Conservation (phyloP, 2,329 filamentous ascomycete genomes). For the Pseudopyrenochaeta lycopersici region DNA sequence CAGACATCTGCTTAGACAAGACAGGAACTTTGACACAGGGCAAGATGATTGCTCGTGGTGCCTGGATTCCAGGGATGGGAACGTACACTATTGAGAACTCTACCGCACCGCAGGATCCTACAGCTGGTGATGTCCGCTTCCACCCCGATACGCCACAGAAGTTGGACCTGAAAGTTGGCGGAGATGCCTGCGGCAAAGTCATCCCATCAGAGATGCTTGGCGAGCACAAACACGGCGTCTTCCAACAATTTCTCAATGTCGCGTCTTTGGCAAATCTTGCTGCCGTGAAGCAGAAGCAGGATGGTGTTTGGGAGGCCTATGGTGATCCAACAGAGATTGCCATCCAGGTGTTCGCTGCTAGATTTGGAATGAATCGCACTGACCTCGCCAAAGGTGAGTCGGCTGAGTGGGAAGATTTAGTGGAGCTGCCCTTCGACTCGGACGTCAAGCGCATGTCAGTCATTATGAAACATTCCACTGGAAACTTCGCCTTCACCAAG, state of each 20-base stretch:
- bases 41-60: constrained; percentile 50
- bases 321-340: constrained; percentile 71
- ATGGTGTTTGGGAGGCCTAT: constrained; percentile 49
- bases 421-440: constrained; percentile 78
- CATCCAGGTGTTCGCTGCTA: constrained; percentile 76
- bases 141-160: constrained; percentile 29
- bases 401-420: constrained; percentile 52
- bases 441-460: too few species aligned
- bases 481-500: too few species aligned
- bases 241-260: constrained; percentile 48
- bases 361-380: constrained; percentile 70
- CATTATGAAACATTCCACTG: too few species aligned
- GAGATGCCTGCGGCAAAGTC: constrained; percentile 17
- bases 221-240: constrained; percentile 24
- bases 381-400: constrained; percentile 54
- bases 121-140: constrained; percentile 41
- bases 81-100: constrained; percentile 49
- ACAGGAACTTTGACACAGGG: constrained; percentile 54
- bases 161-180: constrained; percentile 36
- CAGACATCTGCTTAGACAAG: constrained; percentile 63
- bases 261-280: too few species aligned
- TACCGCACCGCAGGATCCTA: constrained; percentile 46
- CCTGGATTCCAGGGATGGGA: constrained; percentile 49
- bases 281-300: constrained; percentile 56
- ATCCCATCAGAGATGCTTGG: constrained; percentile 30